Evolutionary conservation across 495 filamentous ascomycete species (phyloP), one percentile per base, ranked within the genome.

Genomic region (Thermochaetoides thermophila): DNA sequence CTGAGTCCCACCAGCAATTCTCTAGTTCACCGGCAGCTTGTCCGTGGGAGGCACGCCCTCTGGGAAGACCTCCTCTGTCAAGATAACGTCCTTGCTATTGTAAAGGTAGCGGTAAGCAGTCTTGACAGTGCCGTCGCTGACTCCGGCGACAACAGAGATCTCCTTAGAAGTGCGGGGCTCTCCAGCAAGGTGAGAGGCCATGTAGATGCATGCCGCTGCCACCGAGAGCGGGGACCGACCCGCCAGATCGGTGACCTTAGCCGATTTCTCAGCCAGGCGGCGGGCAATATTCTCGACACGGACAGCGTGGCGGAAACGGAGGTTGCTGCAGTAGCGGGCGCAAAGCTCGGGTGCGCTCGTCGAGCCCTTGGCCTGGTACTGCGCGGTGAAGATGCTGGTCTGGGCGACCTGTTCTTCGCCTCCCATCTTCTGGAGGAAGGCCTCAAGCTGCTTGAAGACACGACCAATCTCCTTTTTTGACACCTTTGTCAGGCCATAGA

Each of bases 381-480:
- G 62, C 30, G 77, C 71, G 39, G 49, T 52, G 39, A 52, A 46
- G 27, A 32, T 30, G 35, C 39, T 48, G 22, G 44, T 44, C 39
- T 53, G 49, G 34, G 47, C 46, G 31, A 53, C 34, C 38, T 53
- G 40, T 7, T 42, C 45, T 18, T 56, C 55, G 22, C 61, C 64
- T 19, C 56, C 55, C 45, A 57, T 55, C 44, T 59, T 65, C 44
- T 68, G 61, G 48, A 94, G 75, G 61, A 92, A 92, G 53, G 81
- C 76, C 63, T 95, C 84, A 21, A 95, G 57, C 35, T 68, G 63
- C 61, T 97, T 97, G 68, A 96, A 97, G 21, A 87, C 84, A 28
- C 87, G 67, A 14, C 91, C 91, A 43, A 96, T 95, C 50, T 96
- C 91, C 60, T 94, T 94, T 60, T 94, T 91, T 17, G 79, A 74